Conservation (phyloP, 108 stramenopile genomes). For the Bacterosira constricta region DNA sequence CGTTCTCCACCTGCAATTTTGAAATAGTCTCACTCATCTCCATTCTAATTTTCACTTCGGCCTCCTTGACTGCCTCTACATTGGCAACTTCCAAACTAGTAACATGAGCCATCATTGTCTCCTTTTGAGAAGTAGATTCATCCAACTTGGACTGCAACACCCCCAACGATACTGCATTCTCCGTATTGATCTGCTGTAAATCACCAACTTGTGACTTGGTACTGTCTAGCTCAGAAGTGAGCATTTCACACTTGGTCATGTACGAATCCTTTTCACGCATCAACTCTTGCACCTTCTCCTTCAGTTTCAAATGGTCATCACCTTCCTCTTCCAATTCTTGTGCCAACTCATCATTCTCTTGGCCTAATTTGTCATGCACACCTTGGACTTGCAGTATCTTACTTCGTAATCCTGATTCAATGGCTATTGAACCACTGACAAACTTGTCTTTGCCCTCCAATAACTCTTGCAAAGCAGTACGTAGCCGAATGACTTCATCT, state of each 20-base stretch:
- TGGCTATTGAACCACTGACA: neutral
- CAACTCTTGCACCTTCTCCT: no score
- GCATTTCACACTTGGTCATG: neutral
- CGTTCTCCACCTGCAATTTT: neutral
- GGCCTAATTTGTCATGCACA: no score
- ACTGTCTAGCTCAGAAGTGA: neutral
- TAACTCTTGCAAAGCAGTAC: neutral
- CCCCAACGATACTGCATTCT: neutral
- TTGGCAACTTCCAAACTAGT: neutral
- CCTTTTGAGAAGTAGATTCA: neutral
- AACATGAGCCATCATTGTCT: neutral
- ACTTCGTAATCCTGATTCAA: neutral
- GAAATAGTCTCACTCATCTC: neutral
- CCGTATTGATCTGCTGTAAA: neutral
- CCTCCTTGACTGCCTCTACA: neutral
- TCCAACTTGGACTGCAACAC: slow-evolving; percentile 14
- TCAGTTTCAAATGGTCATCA: no score
- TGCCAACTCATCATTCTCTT: no score
- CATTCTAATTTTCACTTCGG: neutral
- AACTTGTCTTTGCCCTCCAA: neutral
- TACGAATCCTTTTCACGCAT: slow-evolving; percentile 7
- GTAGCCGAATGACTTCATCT: neutral
- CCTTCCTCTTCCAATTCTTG: no score
- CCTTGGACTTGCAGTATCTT: no score
- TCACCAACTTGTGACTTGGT: neutral